These are phyloP conservation scores for Arabidopsis suecica DNA, from an alignment of 345 rosid species.

Conservation along the genomic window DNA sequence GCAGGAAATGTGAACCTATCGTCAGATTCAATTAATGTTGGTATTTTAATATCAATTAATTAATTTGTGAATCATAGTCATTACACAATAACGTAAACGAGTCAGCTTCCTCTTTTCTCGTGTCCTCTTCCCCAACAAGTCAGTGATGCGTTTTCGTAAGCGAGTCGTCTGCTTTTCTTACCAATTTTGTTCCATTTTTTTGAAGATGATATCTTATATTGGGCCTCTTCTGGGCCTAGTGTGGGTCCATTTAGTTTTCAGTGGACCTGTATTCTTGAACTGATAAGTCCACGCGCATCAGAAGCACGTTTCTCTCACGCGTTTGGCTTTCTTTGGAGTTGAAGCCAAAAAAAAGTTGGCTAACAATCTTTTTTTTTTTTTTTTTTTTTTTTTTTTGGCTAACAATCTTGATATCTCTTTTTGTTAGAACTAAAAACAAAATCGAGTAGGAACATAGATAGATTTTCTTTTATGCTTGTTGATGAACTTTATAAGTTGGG, in stretches of 20 bases:
- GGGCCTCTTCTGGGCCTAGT: constrained; percentile 19
- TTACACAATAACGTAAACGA: constrained; percentile 39
- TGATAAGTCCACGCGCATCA: neutral
- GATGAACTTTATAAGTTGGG: neutral
- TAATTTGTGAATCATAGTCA: neutral
- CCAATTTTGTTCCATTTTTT: neutral
- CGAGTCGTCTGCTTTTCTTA: neutral
- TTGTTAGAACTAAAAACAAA: neutral
- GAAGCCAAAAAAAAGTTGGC: neutral
- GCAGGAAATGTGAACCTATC: constrained; percentile 30
- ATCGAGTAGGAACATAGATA: neutral
- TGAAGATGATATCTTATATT: neutral
- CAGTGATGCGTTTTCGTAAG: constrained; percentile 30
- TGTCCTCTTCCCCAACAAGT: constrained; percentile 35
- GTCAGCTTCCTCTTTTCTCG: constrained; percentile 38
- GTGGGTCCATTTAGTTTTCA: constrained; percentile 4
- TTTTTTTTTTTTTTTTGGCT: too few species aligned
- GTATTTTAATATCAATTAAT: neutral
- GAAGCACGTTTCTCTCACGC: neutral
- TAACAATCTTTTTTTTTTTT: too few species aligned
- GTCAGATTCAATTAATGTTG: constrained; percentile 12
- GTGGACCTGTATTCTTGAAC: neutral
- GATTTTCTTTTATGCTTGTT: neutral
- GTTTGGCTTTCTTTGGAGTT: neutral
- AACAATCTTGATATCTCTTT: neutral